Base-by-base conservation (phyloP, 345 rosid species). In the Citrus reticulata region DNA sequence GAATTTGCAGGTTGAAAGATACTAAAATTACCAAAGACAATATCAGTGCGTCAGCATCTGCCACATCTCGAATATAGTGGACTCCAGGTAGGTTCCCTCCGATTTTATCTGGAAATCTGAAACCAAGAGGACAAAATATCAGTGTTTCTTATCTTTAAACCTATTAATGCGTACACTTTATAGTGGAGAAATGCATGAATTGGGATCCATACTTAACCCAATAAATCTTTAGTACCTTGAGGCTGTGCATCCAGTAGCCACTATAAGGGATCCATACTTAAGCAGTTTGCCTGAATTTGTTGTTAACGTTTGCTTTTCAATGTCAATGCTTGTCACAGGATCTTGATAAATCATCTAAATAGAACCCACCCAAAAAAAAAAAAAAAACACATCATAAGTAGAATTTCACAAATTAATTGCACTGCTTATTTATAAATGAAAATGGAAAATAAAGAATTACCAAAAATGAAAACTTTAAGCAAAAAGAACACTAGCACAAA, bases 181-280 rank as follows among this genome's bases (percentile, higher is more conserved):
- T 24, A 22, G 74, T 35, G 65, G 24, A 29, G 39, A 68, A 34
- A 35, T 35, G 71, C 34, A 20, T 35, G 35, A 32, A 57, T 11
- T 7, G n/a, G 27, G 58, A 54, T 8, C 58, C 7, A 54, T 54
- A 54, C 2, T 54, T 32, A 63, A 67, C 20, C 29, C 37, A n/a
- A 14, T 19, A 74, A 61, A 75, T 27, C 58, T 61, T 70, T 66
- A 40, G 40, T 84, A 95, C 99, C 99, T 92, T 49, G 99, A 88
- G 70, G 98, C 94, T 19, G 94, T 88, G 86, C 95, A 93, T 55
- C 99, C 99, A 55, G 98, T 93, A 83, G 98, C 97, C 79, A 95
- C 81, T 60, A 95, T 91, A 24, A 95, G 89, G 25, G 95, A 89
- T 83, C 97, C 98, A 83, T 92, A 93, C 85, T 95, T 95, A 25